Percentiles rank a stretch among this genome's conserved stretches.
Evolutionary conservation across 2,329 filamentous ascomycete species (phyloP).

Genomic region (Curvularia sp.): DNA sequence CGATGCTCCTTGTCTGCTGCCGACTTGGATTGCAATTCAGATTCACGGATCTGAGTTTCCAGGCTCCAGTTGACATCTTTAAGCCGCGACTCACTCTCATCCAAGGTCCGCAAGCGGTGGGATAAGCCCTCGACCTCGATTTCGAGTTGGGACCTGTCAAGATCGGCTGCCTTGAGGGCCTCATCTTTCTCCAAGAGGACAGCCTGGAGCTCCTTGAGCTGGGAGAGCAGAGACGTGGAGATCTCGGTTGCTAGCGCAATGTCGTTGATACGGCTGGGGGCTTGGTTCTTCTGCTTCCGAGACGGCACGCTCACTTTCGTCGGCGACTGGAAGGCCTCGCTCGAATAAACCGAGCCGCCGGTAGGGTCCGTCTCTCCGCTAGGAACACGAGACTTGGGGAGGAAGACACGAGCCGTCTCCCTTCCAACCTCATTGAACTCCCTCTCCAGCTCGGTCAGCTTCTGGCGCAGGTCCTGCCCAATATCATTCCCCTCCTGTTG

Average conservation of each 20-base stretch:
- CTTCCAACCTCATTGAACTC: slow-evolving; percentile 94
- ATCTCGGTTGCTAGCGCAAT: slow-evolving; percentile 99
- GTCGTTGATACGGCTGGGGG: slow-evolving; percentile 86
- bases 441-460: slow-evolving; percentile 84
- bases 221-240: slow-evolving; percentile 90
- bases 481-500: slow-evolving; percentile 75
- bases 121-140: slow-evolving; percentile 79
- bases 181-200: slow-evolving; percentile 89
- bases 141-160: slow-evolving; percentile 81
- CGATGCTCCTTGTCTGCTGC: slow-evolving; percentile 83
- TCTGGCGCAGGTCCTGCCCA: slow-evolving; percentile 79
- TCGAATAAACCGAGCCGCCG: slow-evolving; percentile 68
- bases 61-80: slow-evolving; percentile 99
- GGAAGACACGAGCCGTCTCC: slow-evolving; percentile 86
- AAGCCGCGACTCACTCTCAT: slow-evolving; percentile 94
- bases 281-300: slow-evolving; percentile 88
- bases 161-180: slow-evolving; percentile 74
- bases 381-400: slow-evolving; percentile 79
- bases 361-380: slow-evolving; percentile 57
- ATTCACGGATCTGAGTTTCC: slow-evolving; percentile 88
- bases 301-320: slow-evolving; percentile 88
- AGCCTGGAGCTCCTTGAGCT: slow-evolving; percentile 88
- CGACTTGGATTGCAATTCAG: slow-evolving; percentile 75
- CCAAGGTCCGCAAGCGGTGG: slow-evolving; percentile 79
- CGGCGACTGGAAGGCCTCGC: slow-evolving; percentile 82